phyloP scores from a whole-genome alignment of 352 stramenopile genomes.

The Aphanomyces astaci region DNA sequence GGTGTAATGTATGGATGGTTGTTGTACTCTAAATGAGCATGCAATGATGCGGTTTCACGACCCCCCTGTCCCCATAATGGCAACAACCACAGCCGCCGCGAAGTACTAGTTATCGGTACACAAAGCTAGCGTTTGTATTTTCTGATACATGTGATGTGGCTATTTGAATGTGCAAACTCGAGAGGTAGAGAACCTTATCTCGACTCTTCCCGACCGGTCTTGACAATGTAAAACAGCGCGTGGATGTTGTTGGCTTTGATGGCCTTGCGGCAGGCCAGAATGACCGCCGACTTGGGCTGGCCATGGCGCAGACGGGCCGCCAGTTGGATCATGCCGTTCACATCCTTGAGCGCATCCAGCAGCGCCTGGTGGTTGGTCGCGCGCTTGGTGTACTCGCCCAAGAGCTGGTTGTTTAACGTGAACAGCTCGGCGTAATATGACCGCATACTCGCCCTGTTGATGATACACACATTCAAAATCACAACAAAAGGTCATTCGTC shows the following conservation, averaged over 20 bases:
- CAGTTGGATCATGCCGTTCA: constrained; percentile 90
- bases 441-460: constrained; percentile 56
- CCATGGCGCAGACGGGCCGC: constrained; percentile 81
- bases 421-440: constrained; percentile 88
- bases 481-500: no score
- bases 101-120: no score
- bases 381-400: constrained; percentile 89
- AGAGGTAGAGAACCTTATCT: no score
- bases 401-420: constrained; percentile 83
- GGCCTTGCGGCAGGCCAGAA: constrained; percentile 75
- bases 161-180: no score
- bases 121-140: no score
- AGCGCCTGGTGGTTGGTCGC: constrained; percentile 87
- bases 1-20: no score
- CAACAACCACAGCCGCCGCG: no score
- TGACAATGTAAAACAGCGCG: constrained; percentile 79
- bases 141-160: no score
- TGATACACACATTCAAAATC: neutral
- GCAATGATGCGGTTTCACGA: no score
- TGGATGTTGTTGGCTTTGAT: constrained; percentile 86
- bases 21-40: no score
- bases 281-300: constrained; percentile 71
- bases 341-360: constrained; percentile 84
- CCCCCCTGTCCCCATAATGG: no score
- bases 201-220: constrained; percentile 68